phyloP scores from a whole-genome alignment of 2,329 filamentous ascomycete species.

The Botrytis deweyae region DNA sequence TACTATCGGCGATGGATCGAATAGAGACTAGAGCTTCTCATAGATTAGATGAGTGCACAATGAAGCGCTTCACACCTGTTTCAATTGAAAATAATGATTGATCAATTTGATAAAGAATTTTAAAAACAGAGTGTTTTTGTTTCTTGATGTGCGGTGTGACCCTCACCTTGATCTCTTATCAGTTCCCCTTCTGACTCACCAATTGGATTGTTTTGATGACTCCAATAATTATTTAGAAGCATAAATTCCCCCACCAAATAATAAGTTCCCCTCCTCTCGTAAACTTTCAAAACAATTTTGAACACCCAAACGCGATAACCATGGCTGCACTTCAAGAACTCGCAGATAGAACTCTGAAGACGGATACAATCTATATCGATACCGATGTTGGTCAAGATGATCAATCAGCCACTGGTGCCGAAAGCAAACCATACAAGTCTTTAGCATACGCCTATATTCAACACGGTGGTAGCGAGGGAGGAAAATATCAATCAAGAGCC shows the following conservation, averaged over 20 bases:
- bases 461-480: conserved; percentile 53
- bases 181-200: conserved; percentile 10
- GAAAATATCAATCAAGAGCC: conserved; percentile 66
- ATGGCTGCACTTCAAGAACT: conserved; percentile 47
- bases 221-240: conserved; percentile 4
- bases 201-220: conserved; percentile 8
- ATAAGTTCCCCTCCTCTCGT: neutral
- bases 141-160: neutral
- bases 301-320: conserved; percentile 22
- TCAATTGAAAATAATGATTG: neutral
- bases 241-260: conserved; percentile 17
- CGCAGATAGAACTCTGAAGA: conserved; percentile 49
- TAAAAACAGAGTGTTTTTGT: neutral
- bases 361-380: conserved; percentile 69
- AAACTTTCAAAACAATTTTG: conserved; percentile 9
- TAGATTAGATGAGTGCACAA: too few relatives aligned
- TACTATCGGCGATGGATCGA: neutral
- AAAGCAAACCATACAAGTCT: conserved; percentile 77
- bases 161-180: conserved; percentile 4
- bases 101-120: neutral
- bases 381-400: conserved; percentile 76
- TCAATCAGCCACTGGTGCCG: conserved; percentile 62
- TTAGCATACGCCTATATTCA: conserved; percentile 75
- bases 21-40: neutral
- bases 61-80: accelerated